Percentiles rank a stretch among this genome's conserved stretches.
Conservation (phyloP, 139 green algal genomes). For the Volvox reticuliferus region DNA sequence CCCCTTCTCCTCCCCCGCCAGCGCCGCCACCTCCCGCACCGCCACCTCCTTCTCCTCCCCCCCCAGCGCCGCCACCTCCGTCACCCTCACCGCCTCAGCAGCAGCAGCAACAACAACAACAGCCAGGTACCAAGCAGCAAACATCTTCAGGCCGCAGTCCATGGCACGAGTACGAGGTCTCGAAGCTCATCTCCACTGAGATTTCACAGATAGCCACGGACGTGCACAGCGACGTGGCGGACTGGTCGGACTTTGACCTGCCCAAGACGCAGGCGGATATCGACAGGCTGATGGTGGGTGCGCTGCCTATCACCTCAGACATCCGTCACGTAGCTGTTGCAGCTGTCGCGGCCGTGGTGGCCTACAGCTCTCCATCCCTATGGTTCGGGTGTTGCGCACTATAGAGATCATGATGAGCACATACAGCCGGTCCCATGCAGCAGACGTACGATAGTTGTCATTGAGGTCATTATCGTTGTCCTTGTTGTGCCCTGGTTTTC, state of each 20-base stretch:
- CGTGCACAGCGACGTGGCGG: constrained; percentile 10
- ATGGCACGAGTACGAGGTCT: constrained; percentile 42
- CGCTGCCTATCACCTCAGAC: no score
- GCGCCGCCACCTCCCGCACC: background rate
- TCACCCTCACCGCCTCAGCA: constrained; percentile 1
- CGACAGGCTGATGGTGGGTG: constrained; percentile 55
- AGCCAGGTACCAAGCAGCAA: background rate
- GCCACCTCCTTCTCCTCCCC: background rate
- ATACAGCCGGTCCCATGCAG: no score
- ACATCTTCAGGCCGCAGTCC: background rate
- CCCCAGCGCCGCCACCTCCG: background rate
- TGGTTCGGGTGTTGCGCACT: no score
- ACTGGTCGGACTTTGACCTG: constrained; percentile 48
- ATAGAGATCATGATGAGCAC: no score
- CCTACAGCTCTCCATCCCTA: no score
- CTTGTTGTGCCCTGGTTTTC: no score
- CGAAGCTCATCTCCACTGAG: constrained; percentile 38
- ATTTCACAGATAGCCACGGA: constrained; percentile 19
- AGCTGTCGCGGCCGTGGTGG: no score
- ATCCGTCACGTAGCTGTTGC: no score
- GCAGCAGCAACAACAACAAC: constrained; percentile 16
- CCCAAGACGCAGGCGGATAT: constrained; percentile 50
- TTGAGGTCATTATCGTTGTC: no score
- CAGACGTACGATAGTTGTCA: no score
- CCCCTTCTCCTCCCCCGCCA: background rate